phyloP scores from a whole-genome alignment of 164 flowering plant genomes.

The Vitis labrusca region DNA sequence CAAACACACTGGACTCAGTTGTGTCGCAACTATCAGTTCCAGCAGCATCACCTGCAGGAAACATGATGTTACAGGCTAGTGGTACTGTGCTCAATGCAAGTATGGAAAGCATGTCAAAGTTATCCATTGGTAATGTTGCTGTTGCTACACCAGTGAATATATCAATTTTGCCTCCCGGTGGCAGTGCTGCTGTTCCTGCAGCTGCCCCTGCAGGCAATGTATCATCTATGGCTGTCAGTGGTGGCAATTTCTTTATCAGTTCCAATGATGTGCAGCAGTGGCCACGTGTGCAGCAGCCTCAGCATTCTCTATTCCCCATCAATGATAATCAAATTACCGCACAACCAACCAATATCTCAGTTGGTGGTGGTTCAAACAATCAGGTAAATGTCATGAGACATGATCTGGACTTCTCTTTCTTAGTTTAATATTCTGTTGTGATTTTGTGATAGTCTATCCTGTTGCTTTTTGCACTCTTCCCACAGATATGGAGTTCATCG shows the following conservation, averaged over 20 bases:
- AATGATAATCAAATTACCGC: conserved; percentile 2
- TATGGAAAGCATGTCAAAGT: no score
- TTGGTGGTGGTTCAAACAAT: no score
- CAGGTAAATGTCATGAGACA: neutral
- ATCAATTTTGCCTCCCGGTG: no score
- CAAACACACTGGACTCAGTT: conserved; percentile 41
- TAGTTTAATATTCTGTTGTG: neutral
- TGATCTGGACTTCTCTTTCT: no score
- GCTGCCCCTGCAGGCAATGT: conserved; percentile 7
- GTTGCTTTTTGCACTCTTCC: neutral
- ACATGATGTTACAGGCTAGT: no score
- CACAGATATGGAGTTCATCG: conserved; percentile 42
- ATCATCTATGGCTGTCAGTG: conserved; percentile 1
- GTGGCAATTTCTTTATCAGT: conserved; percentile 7
- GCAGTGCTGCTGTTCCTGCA: neutral
- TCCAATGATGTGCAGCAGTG: conserved; percentile 9
- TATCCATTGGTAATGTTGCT: no score
- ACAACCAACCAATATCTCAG: conserved; percentile 10
- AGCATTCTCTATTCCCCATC: conserved; percentile 11
- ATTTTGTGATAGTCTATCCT: neutral
- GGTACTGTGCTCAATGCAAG: no score
- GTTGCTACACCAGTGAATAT: no score
- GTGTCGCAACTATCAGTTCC: conserved; percentile 34
- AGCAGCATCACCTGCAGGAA: no score
- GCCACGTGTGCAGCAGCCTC: conserved; percentile 11